phyloP scores from a whole-genome alignment of 805 yeast genomes.

The Saturnispora bothae region DNA sequence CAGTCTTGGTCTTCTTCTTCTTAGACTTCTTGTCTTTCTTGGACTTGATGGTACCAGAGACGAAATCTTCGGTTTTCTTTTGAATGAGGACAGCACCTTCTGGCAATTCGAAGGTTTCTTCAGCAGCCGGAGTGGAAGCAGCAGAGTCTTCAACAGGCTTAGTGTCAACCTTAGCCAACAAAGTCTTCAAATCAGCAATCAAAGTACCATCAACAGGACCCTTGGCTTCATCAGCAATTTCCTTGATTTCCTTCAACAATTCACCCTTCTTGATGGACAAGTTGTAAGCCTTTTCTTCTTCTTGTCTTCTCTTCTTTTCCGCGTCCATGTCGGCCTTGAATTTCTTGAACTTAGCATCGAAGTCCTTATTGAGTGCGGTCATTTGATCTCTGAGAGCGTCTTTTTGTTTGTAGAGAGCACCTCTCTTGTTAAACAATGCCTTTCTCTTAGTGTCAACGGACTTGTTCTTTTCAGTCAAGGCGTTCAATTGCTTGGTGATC shows the following conservation, averaged over 20 bases:
- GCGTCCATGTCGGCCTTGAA: constrained; percentile 59
- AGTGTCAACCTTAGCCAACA: constrained; percentile 71
- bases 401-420: constrained; percentile 53
- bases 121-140: constrained; percentile 29
- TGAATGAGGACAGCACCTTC: constrained; percentile 54
- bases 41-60: constrained; percentile 39
- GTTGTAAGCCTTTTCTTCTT: constrained; percentile 47
- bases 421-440: constrained; percentile 52
- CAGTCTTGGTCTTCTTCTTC: constrained; percentile 33
- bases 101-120: constrained; percentile 41
- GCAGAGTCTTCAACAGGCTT: constrained; percentile 29
- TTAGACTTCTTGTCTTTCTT: constrained; percentile 36
- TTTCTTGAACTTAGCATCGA: constrained; percentile 62
- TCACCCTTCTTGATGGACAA: constrained; percentile 43
- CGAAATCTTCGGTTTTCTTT: constrained; percentile 43
- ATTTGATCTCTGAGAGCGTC: constrained; percentile 59
- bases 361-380: constrained; percentile 60
- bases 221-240: constrained; percentile 57
- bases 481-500: constrained; percentile 60
- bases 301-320: constrained; percentile 58
- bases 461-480: constrained; percentile 49
- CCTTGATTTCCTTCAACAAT: constrained; percentile 50
- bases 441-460: constrained; percentile 56
- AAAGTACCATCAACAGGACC: constrained; percentile 79
- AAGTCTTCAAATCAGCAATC: constrained; percentile 62